phyloP scores from a whole-genome alignment of 2,329 filamentous ascomycete species.

The Phaeophleospora eucalypticola region DNA sequence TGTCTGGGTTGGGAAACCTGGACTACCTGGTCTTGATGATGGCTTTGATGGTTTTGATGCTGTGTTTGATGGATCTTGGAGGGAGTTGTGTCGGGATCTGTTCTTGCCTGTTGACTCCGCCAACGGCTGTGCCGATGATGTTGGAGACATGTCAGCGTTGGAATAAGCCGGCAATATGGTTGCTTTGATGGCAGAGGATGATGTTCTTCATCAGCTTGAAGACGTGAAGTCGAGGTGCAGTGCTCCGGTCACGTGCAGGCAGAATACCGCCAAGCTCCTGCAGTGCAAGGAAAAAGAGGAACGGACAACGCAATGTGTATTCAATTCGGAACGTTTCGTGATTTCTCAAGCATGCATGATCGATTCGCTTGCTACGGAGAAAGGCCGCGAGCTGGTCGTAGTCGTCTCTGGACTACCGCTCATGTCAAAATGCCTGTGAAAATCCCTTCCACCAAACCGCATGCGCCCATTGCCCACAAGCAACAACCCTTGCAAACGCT shows the following conservation, averaged over 20 bases:
- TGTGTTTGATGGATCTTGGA: constrained; percentile 7
- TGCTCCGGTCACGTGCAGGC: no score
- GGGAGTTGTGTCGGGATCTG: constrained; percentile 24
- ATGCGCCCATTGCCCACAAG: constrained; percentile 17
- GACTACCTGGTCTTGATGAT: constrained; percentile 18
- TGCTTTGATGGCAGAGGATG: no score
- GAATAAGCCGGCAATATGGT: no score
- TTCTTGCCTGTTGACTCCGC: constrained; percentile 8
- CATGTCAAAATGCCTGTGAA: constrained; percentile 17
- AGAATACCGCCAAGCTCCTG: background rate
- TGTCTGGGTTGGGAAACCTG: constrained; percentile 4
- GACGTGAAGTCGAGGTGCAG: background rate
- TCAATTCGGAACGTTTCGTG: background rate
- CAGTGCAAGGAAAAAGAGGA: background rate
- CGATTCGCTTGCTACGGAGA: constrained; percentile 25
- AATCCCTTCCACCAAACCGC: constrained; percentile 18
- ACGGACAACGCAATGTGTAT: no score
- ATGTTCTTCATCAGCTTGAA: no score
- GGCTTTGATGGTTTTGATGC: constrained; percentile 9
- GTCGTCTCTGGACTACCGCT: constrained; percentile 9
- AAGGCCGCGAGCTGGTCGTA: constrained; percentile 13
- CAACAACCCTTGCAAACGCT: constrained; percentile 17
- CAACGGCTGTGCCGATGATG: constrained; percentile 18
- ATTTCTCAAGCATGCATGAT: constrained; percentile 22
- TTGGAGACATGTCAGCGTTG: constrained; percentile 19